Evolutionary conservation across 352 stramenopile species (phyloP).

Genomic region (Globisporangium abappressorium): DNA sequence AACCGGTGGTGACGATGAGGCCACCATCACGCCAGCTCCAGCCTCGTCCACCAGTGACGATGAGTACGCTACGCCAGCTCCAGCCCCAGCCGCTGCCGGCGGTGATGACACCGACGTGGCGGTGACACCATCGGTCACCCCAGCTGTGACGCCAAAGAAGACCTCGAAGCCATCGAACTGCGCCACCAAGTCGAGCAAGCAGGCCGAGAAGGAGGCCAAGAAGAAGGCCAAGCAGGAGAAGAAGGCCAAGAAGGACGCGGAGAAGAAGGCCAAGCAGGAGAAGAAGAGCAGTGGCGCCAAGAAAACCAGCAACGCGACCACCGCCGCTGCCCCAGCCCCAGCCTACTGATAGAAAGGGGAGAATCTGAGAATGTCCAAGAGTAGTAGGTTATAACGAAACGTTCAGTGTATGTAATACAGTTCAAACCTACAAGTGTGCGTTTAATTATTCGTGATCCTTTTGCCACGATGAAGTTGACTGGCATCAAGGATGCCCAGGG

Average conservation of each 20-base stretch:
- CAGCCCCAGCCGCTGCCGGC: background rate
- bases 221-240: constrained; percentile 8
- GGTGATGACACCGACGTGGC: background rate
- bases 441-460: too few relatives aligned
- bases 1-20: background rate
- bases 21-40: background rate
- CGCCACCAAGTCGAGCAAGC: background rate
- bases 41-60: background rate
- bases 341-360: background rate
- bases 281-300: background rate
- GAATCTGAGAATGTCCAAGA: background rate
- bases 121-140: constrained; percentile 3
- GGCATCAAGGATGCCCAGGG: too few relatives aligned
- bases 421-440: background rate
- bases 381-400: background rate
- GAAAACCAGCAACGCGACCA: background rate
- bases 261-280: constrained; percentile 9
- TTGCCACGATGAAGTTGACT: too few relatives aligned
- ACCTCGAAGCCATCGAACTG: constrained; percentile 12
- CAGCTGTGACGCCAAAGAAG: constrained; percentile 12
- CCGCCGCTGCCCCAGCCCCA: background rate
- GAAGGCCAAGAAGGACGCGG: constrained; percentile 3
- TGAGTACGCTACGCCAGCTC: constrained; percentile 1
- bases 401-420: background rate
- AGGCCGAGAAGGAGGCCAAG: background rate